These are phyloP conservation scores for Colletotrichum incanum DNA, from an alignment of 2,329 filamentous ascomycete genomes.

Conservation along the genomic window DNA sequence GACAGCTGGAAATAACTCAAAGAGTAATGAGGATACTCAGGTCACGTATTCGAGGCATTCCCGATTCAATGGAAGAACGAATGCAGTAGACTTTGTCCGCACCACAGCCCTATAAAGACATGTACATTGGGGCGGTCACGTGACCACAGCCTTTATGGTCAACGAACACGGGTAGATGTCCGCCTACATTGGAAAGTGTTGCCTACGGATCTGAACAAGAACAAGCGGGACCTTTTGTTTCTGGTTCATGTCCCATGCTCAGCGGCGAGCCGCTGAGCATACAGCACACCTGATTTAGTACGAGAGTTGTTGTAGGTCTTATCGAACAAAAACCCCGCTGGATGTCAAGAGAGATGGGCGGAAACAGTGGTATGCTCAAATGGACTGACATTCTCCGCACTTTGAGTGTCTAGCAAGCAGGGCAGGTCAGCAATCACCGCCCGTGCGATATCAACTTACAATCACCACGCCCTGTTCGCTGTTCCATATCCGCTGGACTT, in stretches of 20 bases:
- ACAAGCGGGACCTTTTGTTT: background rate
- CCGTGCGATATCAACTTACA: constrained; percentile 27
- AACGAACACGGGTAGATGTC: background rate
- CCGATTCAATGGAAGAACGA: no score
- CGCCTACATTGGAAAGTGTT: background rate
- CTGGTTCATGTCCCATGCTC: background rate
- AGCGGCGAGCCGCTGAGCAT: background rate
- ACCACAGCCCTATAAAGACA: no score
- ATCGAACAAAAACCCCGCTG: background rate
- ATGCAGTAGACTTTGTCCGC: no score
- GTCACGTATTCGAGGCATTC: no score
- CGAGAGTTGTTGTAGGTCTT: background rate
- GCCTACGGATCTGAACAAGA: background rate
- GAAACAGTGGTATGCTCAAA: background rate
- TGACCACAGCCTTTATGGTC: background rate
- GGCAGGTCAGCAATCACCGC: constrained; percentile 18
- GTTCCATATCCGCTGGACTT: constrained; percentile 24
- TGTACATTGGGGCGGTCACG: background rate
- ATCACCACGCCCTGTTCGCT: constrained; percentile 8
- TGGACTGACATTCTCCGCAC: constrained; percentile 1
- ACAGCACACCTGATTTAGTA: no score
- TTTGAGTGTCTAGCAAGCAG: constrained; percentile 23
- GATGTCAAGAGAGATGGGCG: background rate
- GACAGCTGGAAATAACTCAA: no score
- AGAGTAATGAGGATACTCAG: no score